Conservation (phyloP, 2,329 filamentous ascomycete species). For the Sporothrix curviconia region DNA sequence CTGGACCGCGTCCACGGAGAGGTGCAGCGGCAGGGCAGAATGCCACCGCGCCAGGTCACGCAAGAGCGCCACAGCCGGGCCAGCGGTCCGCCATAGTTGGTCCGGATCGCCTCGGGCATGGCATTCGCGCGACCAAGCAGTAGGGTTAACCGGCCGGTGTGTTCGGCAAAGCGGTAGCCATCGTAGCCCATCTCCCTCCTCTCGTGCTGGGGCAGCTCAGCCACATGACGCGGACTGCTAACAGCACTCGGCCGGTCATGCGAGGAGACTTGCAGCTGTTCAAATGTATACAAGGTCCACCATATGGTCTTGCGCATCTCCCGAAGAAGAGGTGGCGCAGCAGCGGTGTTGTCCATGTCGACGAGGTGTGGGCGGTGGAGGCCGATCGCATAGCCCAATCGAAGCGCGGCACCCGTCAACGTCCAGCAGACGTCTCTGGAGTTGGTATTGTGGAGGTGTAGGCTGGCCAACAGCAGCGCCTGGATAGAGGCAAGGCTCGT, state of each 20-base stretch:
- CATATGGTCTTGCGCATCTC: conserved; percentile 26
- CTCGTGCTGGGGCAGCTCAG: conserved; percentile 25
- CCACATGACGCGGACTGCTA: conserved; percentile 21
- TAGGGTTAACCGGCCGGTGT: conserved; percentile 30
- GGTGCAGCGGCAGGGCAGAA: conserved; percentile 29
- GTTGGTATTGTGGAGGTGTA: conserved; percentile 39
- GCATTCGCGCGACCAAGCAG: conserved; percentile 29
- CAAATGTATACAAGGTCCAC: conserved; percentile 28
- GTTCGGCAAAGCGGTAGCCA: conserved; percentile 29
- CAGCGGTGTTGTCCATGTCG: conserved; percentile 24
- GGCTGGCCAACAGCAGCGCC: conserved; percentile 33
- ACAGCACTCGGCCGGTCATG: conserved; percentile 38
- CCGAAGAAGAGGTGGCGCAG: conserved; percentile 28
- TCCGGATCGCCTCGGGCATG: conserved; percentile 3
- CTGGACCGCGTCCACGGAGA: conserved; percentile 28
- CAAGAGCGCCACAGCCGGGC: conserved; percentile 35
- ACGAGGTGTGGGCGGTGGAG: conserved; percentile 32
- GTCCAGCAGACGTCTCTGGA: conserved; percentile 36
- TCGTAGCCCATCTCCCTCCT: conserved; percentile 23
- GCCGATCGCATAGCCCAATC: conserved; percentile 36
- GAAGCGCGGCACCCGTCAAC: conserved; percentile 35
- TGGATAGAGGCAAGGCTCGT: conserved; percentile 35
- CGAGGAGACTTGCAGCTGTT: conserved; percentile 37
- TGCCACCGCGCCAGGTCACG: conserved; percentile 34
- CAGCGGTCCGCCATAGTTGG: conserved; percentile 22